Evolutionary conservation across 1,284 basidiomycete genomes (phyloP).

Genomic region (Peniophora sp.): DNA sequence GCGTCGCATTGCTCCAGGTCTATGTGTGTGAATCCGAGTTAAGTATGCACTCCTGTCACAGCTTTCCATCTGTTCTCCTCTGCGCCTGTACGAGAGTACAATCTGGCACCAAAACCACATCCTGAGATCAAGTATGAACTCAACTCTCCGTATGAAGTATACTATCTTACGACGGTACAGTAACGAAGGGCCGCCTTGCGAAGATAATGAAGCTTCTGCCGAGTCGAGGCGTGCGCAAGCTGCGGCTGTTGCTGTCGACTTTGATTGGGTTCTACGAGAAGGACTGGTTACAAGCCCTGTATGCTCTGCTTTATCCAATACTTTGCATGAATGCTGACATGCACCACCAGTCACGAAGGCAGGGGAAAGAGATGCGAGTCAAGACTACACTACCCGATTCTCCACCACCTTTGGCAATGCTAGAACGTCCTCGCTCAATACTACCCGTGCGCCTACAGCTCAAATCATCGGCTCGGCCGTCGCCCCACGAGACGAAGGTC

Average conservation of each 20-base stretch:
- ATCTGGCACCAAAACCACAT: slow-evolving; percentile 16
- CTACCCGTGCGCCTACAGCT: slow-evolving; percentile 6
- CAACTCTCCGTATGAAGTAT: not conserved
- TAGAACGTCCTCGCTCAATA: slow-evolving; percentile 11
- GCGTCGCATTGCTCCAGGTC: too few species aligned
- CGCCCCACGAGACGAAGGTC: not conserved
- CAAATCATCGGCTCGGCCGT: not conserved
- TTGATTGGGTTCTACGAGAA: slow-evolving; percentile 17
- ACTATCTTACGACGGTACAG: slow-evolving; percentile 9
- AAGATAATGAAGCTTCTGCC: slow-evolving; percentile 22
- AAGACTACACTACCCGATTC: slow-evolving; percentile 4
- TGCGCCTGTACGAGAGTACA: slow-evolving; percentile 13
- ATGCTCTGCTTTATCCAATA: slow-evolving; percentile 9
- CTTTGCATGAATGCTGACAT: not conserved
- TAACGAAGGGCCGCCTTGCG: slow-evolving; percentile 18
- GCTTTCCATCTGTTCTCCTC: slow-evolving; percentile 26
- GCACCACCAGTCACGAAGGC: slow-evolving; percentile 9
- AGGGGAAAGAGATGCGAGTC: slow-evolving; percentile 11
- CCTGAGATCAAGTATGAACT: slow-evolving; percentile 16
- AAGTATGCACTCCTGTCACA: too few species aligned
- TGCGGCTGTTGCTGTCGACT: slow-evolving; percentile 22
- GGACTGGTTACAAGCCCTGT: slow-evolving; percentile 16
- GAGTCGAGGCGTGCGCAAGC: slow-evolving; percentile 17
- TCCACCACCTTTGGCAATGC: slow-evolving; percentile 11
- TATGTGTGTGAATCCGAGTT: too few species aligned